Evolutionary conservation across 345 rosid species (phyloP).

Genomic region (Bretschneidera sinensis): DNA sequence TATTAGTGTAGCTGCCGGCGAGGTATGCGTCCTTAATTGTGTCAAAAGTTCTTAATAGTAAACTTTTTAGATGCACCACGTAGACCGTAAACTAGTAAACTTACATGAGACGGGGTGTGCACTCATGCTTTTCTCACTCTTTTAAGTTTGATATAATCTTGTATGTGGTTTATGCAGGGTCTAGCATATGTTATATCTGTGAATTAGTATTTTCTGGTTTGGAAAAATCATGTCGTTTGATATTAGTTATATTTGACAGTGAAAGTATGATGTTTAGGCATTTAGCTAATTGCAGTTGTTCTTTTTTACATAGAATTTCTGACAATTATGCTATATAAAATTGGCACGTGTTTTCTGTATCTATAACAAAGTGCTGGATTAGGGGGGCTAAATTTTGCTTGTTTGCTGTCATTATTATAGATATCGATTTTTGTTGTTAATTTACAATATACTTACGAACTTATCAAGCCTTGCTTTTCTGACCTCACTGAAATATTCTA

Average conservation of each 20-base stretch:
- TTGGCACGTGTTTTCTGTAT: too few relatives aligned
- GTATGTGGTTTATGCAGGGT: neutral
- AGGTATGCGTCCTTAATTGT: constrained; percentile 41
- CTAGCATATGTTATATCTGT: neutral
- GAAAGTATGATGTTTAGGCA: neutral
- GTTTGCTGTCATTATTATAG: too few relatives aligned
- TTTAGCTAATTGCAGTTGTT: too few relatives aligned
- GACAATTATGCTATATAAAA: too few relatives aligned
- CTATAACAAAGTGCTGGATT: neutral
- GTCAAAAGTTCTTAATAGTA: neutral
- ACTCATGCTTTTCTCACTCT: neutral
- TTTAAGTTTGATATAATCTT: neutral
- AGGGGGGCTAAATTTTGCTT: too few relatives aligned
- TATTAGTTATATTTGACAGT: neutral
- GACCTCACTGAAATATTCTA: constrained; percentile 16
- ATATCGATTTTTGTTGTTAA: too few relatives aligned
- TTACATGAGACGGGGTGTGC: neutral
- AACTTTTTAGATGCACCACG: neutral
- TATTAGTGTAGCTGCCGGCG: constrained; percentile 67
- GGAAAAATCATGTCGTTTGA: neutral
- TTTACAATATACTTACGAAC: neutral
- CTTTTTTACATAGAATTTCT: too few relatives aligned
- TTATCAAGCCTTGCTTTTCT: constrained; percentile 7
- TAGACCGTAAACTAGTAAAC: neutral
- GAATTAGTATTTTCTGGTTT: neutral